Percentiles rank a stretch among this genome's conserved stretches.
These are phyloP conservation scores for Coccomyxa subellipsoidea DNA, from an alignment of 163 green algal species.

Conservation along the genomic window DNA sequence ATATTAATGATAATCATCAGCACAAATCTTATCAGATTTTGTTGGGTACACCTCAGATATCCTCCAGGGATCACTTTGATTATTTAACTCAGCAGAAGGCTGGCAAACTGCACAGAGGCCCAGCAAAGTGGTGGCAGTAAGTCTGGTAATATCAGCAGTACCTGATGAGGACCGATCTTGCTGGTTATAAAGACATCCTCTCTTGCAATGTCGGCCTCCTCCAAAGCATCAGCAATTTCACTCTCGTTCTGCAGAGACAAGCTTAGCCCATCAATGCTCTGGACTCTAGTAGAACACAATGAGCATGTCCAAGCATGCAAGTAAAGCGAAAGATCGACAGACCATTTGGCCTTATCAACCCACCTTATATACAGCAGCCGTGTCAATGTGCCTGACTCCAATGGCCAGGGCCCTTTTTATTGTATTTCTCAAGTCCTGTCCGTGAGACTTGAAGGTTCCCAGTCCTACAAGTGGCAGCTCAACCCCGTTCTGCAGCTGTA, in stretches of 20 bases:
- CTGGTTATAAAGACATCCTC: conserved; percentile 68
- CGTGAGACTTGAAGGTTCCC: conserved; percentile 14
- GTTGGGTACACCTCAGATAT: not conserved
- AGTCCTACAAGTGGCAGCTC: conserved; percentile 13
- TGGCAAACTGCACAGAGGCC: not conserved
- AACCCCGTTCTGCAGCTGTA: conserved; percentile 14
- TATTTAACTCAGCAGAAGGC: too few relatives aligned
- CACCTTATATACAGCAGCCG: conserved; percentile 42
- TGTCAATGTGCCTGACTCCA: conserved; percentile 33
- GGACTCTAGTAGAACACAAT: not conserved
- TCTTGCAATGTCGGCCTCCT: conserved; percentile 20
- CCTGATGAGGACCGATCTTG: conserved; percentile 64
- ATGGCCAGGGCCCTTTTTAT: not conserved
- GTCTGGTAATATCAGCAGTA: too few relatives aligned
- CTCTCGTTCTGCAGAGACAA: conserved; percentile 60
- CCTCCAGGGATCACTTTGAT: too few relatives aligned
- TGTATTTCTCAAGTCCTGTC: not conserved
- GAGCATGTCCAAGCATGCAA: not conserved
- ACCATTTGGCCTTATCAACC: not conserved
- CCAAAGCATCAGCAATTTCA: conserved; percentile 51
- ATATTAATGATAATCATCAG: not conserved
- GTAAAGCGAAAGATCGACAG: conserved; percentile 61
- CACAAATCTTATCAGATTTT: not conserved
- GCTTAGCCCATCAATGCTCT: not conserved
- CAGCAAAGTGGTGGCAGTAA: not conserved